Conservation (phyloP, 106 monocot species). For the Dioscorea zingiberensis region DNA sequence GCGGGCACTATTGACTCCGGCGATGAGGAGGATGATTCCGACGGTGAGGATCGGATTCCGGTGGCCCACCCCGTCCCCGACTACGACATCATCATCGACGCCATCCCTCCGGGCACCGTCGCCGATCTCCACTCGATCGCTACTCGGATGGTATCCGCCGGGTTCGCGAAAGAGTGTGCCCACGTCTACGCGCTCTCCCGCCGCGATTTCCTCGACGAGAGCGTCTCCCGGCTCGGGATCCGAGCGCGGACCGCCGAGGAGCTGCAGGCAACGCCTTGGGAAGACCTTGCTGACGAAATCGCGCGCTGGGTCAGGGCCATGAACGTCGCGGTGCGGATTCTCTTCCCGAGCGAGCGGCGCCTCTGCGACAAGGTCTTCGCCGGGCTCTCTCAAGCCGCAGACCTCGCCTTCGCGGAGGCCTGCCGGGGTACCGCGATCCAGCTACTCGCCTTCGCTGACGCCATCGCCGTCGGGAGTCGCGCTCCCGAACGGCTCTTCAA, state of each 20-base stretch:
- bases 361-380: conserved; percentile 59
- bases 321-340: conserved; percentile 39
- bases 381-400: conserved; percentile 34
- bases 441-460: conserved; percentile 57
- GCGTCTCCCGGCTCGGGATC: conserved; percentile 52
- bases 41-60: conserved; percentile 29
- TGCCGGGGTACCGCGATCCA: conserved; percentile 44
- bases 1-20: conserved; percentile 14
- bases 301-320: conserved; percentile 47
- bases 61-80: conserved; percentile 48
- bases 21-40: conserved; percentile 19
- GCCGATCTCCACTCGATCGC: conserved; percentile 57
- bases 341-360: conserved; percentile 71
- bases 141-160: conserved; percentile 46
- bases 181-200: conserved; percentile 44
- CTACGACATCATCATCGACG: conserved; percentile 63
- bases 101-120: conserved; percentile 54
- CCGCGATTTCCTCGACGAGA: conserved; percentile 55
- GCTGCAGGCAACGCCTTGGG: conserved; percentile 37
- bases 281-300: conserved; percentile 58
- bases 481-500: conserved; percentile 66
- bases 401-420: conserved; percentile 56
- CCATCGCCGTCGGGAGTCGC: conserved; percentile 31
- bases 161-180: conserved; percentile 51
- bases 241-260: conserved; percentile 35